These are phyloP conservation scores for Chenopodium berlandieri DNA, from an alignment of 148 eudicot genomes.

Conservation along the genomic window DNA sequence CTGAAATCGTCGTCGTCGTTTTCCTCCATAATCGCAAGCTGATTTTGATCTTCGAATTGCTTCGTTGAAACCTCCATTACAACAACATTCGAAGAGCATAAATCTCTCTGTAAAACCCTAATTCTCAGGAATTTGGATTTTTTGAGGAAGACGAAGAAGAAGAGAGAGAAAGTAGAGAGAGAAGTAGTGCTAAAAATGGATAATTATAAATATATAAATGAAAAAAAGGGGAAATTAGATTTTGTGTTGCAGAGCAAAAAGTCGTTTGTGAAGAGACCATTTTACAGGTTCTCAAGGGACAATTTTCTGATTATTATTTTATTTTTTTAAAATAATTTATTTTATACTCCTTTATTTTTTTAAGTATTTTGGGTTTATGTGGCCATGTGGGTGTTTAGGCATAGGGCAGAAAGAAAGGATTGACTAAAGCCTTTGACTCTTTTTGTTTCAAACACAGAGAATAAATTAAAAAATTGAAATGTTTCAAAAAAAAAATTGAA, in stretches of 20 bases:
- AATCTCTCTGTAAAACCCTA: slow-evolving; percentile 6
- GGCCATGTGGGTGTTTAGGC: not conserved
- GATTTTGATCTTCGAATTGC: not conserved
- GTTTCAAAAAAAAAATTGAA: not conserved
- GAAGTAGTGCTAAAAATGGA: slow-evolving; percentile 20
- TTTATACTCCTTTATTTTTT: not conserved
- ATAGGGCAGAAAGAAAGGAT: not conserved
- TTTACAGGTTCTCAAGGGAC: slow-evolving; percentile 22
- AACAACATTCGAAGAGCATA: not conserved
- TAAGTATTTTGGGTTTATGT: too few species aligned
- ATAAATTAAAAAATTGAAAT: not conserved
- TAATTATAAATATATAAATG: not conserved
- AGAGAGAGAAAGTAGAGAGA: not conserved
- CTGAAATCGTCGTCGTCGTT: slow-evolving; percentile 26
- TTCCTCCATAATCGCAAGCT: slow-evolving; percentile 9
- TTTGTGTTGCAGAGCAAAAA: slow-evolving; percentile 27
- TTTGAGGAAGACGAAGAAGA: not conserved
- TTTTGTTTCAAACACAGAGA: not conserved
- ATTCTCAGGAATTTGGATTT: not conserved
- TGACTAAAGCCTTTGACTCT: slow-evolving; percentile 22
- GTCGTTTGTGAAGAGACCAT: not conserved
- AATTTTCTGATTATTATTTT: not conserved
- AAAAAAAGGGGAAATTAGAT: not conserved
- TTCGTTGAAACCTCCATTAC: slow-evolving; percentile 19
- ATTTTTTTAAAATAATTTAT: not conserved